Percentiles rank a stretch among this genome's conserved stretches.
Evolutionary conservation across 257 asterid species (phyloP).

Genomic region (Eucommia ulmoides): DNA sequence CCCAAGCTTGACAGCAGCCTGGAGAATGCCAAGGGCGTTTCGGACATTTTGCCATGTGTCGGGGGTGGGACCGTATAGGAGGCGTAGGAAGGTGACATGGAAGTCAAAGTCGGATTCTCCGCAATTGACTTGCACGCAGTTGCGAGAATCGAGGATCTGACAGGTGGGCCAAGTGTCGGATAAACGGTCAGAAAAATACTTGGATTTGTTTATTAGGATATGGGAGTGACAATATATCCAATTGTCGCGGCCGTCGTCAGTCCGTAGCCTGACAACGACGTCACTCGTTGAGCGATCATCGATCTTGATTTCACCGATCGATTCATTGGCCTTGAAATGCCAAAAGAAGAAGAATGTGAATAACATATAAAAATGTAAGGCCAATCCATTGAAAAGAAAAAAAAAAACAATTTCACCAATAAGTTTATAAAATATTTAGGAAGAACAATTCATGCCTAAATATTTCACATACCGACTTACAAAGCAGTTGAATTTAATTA

Average conservation of each 20-base stretch:
- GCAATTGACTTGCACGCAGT: constrained; percentile 78
- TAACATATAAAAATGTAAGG: too few relatives aligned
- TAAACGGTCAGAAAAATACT: constrained; percentile 66
- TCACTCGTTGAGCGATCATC: constrained; percentile 80
- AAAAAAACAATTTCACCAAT: too few relatives aligned
- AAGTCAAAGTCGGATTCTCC: constrained; percentile 60
- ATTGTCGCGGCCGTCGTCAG: constrained; percentile 63
- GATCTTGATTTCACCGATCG: constrained; percentile 45
- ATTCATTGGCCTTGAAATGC: constrained; percentile 14
- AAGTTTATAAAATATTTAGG: too few relatives aligned
- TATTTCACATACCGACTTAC: too few relatives aligned
- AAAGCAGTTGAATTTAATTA: too few relatives aligned
- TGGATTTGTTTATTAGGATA: constrained; percentile 26
- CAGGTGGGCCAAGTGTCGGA: constrained; percentile 80
- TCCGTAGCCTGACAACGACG: constrained; percentile 70
- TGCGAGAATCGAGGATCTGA: constrained; percentile 80
- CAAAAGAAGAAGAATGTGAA: too few relatives aligned
- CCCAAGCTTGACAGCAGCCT: constrained; percentile 53
- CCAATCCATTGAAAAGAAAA: too few relatives aligned
- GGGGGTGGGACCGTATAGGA: constrained; percentile 29
- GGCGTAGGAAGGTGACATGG: constrained; percentile 49
- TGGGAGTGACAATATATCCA: constrained; percentile 1
- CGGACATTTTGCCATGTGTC: constrained; percentile 45
- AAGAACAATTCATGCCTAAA: too few relatives aligned
- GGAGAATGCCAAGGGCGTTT: constrained; percentile 61